A percentile compares a stretch with the other conserved stretches of the same genome.
phyloP scores from a whole-genome alignment of 768 basidiomycete species.

The Butyriboletus loyo region DNA sequence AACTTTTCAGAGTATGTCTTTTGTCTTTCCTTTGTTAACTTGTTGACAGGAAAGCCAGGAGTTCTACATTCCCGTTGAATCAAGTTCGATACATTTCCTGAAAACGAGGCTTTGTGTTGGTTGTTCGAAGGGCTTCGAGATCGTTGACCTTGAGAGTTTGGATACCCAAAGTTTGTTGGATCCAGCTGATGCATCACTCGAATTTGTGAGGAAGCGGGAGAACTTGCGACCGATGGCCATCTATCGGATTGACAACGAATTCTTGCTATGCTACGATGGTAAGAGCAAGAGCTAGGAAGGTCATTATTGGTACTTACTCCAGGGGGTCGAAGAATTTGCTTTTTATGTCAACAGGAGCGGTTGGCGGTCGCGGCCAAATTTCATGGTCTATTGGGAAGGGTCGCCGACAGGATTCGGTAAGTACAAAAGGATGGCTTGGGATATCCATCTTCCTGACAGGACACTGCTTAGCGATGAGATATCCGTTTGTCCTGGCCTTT shows the following conservation, averaged over 20 bases:
- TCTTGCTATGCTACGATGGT: constrained; percentile 98
- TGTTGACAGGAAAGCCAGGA: constrained; percentile 50
- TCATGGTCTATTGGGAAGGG: constrained; percentile 98
- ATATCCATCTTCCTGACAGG: constrained; percentile 3
- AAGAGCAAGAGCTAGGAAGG: constrained; percentile 25
- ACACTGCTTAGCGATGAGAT: constrained; percentile 71
- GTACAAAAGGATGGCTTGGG: constrained; percentile 27
- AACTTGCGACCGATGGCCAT: constrained; percentile 93
- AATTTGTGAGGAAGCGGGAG: constrained; percentile 90
- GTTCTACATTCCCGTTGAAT: constrained; percentile 98
- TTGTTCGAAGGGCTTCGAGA: constrained; percentile 96
- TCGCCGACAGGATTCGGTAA: constrained; percentile 89
- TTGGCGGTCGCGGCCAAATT: constrained; percentile 83
- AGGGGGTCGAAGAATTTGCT: constrained; percentile 72
- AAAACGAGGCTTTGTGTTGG: constrained; percentile 98
- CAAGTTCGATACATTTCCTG: constrained; percentile 93
- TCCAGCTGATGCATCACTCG: constrained; percentile 84
- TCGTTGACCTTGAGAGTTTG: constrained; percentile 94
- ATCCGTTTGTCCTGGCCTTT: constrained; percentile 95
- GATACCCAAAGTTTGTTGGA: constrained; percentile 96
- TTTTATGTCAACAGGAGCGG: constrained; percentile 99
- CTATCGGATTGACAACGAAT: constrained; percentile 94
- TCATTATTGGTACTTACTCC: constrained; percentile 5
- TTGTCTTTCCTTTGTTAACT: neutral
- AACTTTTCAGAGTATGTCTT: constrained; percentile 74